These are phyloP conservation scores for Boletus pseudopeckii DNA, from an alignment of 768 basidiomycete genomes.

Conservation along the genomic window DNA sequence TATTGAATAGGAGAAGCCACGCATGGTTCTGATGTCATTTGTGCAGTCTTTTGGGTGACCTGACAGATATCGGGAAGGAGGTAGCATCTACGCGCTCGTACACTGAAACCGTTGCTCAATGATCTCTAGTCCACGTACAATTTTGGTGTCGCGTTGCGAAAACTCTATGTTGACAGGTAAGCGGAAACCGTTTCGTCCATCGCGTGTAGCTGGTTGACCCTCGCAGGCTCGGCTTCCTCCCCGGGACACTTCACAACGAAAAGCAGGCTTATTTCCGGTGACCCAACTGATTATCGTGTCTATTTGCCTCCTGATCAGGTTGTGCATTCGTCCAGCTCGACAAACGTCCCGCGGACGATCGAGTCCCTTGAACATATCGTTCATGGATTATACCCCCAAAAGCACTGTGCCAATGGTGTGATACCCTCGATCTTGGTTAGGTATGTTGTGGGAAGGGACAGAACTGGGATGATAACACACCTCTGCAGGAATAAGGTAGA, in stretches of 20 bases:
- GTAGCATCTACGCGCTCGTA: conserved; percentile 32
- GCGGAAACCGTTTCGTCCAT: conserved; percentile 2
- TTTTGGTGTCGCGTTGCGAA: conserved; percentile 56
- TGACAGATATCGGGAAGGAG: conserved; percentile 55
- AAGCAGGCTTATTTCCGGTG: conserved; percentile 59
- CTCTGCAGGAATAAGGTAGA: conserved; percentile 57
- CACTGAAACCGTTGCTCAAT: neutral
- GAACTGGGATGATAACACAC: neutral
- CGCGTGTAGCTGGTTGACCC: neutral
- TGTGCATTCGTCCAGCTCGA: conserved; percentile 43
- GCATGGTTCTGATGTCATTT: neutral
- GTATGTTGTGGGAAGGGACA: conserved; percentile 32
- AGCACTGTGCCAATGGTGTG: conserved; percentile 43
- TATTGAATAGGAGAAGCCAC: neutral
- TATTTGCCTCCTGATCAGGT: neutral
- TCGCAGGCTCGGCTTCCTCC: conserved; percentile 61
- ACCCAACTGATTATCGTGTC: neutral
- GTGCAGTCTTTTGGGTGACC: conserved; percentile 56
- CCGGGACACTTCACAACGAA: conserved; percentile 44
- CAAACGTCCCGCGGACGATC: conserved; percentile 74
- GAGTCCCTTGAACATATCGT: conserved; percentile 72
- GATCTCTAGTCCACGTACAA: conserved; percentile 56
- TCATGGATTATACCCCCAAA: conserved; percentile 65
- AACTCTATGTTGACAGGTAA: conserved; percentile 65
- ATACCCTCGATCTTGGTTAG: conserved; percentile 54